Evolutionary conservation across 306 rosid species (phyloP).

Genomic region (Inga laurina): DNA sequence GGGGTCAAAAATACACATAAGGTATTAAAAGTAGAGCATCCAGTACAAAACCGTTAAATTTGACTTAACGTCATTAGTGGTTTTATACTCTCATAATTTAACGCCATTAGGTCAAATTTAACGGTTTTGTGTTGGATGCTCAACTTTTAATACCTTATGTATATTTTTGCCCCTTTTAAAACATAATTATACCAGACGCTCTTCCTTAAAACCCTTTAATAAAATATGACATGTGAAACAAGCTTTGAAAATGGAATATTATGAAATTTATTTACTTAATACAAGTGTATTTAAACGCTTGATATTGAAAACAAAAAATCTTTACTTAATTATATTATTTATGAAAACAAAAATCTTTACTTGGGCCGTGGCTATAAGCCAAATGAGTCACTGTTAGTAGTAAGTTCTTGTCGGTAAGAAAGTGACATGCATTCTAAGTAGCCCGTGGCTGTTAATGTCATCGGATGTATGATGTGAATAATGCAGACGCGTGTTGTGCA

Average conservation of each 20-base stretch:
- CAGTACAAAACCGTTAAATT: too few relatives aligned
- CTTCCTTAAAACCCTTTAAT: too few relatives aligned
- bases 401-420: not conserved
- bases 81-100: too few relatives aligned
- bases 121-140: too few relatives aligned
- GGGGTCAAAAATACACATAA: too few relatives aligned
- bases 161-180: too few relatives aligned
- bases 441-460: not conserved
- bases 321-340: not conserved
- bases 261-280: not conserved
- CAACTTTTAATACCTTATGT: too few relatives aligned
- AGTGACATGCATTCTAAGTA: not conserved
- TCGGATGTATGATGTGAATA: not conserved
- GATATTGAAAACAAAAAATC: not conserved
- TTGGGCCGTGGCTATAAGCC: not conserved
- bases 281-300: not conserved
- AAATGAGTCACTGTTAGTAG: not conserved
- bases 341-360: too few relatives aligned
- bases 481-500: conserved; percentile 11
- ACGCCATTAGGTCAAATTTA: too few relatives aligned
- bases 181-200: too few relatives aligned
- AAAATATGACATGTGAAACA: not conserved
- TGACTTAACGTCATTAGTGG: too few relatives aligned
- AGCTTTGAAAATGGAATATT: not conserved
- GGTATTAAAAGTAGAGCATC: too few relatives aligned